Evolutionary conservation across 805 yeast species (phyloP), one percentile per base, ranked within the genome.

Genomic region (Cyberlindnera mycetangii): DNA sequence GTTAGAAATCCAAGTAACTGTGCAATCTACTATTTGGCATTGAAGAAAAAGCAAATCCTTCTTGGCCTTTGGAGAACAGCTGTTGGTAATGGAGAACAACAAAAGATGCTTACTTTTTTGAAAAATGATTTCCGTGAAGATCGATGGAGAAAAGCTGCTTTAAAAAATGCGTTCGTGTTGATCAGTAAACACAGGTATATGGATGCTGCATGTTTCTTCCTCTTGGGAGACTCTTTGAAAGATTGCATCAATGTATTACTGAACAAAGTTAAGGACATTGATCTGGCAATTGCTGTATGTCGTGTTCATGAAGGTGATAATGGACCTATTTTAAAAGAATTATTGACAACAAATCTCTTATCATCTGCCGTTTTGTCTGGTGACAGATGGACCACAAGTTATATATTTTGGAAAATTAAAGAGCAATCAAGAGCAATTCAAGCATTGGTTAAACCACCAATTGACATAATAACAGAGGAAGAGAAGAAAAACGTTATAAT

Each of bases 151-250:
- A 72, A 86, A 0, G 97, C 97, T 1, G 97, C 98, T 0, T 64
- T 81, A 55, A 93, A 93, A 58, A 92, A 92, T 66, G 98, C 98
- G 0, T 92, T 79, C 70, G 98, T 88, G 0, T 67, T 92, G 34
- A 63, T 93, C 51, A 87, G 97, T 49, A 89, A 89, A 57, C 99
- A 90, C 62, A 69, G 98, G 33, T 86, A 75, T 57, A 67, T 76
- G 60, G 95, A 89, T 63, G 95, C 97, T 0, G 97, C 97, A 0
- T 81, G 83, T 18, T 90, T 93, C 61, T 92, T 92, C 64, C 64
- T 92, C 28, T 70, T 92, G 11, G 96, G 86, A 0, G 89, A 75
- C 40, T 71, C 89, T 1, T 65, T 88, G 12, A 76, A 76, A 43
- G 98, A 93, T 66, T 81, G 89, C 47, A 85, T 85, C 22, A 81